Evolutionary conservation across 2,329 filamentous ascomycete species (phyloP), one percentile per base, ranked within the genome.

Genomic region (Talaromyces sp.): DNA sequence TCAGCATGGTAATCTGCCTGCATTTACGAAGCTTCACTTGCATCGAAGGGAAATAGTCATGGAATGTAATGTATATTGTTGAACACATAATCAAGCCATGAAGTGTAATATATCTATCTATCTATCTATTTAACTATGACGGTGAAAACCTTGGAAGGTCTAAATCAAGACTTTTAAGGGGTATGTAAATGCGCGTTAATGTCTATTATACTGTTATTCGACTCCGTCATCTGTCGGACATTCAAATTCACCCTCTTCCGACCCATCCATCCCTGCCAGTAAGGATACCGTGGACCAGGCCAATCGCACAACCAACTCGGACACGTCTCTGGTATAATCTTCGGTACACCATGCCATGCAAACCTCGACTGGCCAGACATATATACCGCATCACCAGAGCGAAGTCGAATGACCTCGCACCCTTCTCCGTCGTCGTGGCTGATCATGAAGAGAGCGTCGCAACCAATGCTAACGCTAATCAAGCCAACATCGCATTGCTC

Each of bases 291-390:
- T 5, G 63, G 60, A 17, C 63, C 59, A 8, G 92, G 92, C 92
- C 92, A 97, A 41, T 87, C 77, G 58, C 79, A 75, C 52, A 97
- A 73, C 72, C 86, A 89, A 0, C 76, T 76, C 0, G 93, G 93
- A 73, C 92, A 97, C 0, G 90, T 96, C 1, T 77, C 83, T 48
- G 84, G 81, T 36, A 97, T 69, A 11, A 97, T 87, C 70, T 92
- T 94, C 5, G 94, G 92, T 11, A 97, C 91, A 11, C 89, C 92
- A 75, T 97, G 94, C 93, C 93, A 97, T 2, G 93, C 92, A 73
- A 91, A 96, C 43, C 94, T 81, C 3, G 89, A 88, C 59, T 85
- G 80, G 19, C 88, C 83, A 52, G 84, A 86, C 93, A 99, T 97
- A 68, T 95, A 91, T 1, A 97, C 84, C 0, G 86, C 91, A 75